Evolutionary conservation across 2,329 filamentous ascomycete species (phyloP), one percentile per base, ranked within the genome.

Genomic region (Stagonosporopsis cucurbitacearum): DNA sequence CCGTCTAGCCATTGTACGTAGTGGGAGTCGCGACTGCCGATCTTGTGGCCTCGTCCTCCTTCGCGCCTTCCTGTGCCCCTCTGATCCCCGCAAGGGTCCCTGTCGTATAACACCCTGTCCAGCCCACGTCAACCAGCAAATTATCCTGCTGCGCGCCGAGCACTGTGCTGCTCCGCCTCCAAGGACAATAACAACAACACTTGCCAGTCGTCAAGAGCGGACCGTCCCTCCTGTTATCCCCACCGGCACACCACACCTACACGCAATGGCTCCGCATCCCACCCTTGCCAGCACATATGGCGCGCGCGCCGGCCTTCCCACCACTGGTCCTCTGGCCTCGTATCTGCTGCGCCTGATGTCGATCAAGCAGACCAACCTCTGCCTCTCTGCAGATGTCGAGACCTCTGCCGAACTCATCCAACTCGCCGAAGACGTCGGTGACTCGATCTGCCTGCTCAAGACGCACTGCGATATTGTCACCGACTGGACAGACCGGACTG

Each of bases 401-500:
- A 85, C 79, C 43, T 83, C 84, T 11, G 78, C 80, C 47, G 78
- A 83, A 62, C 78, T 87, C 17, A 70, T 87, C 17, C 76, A 78
- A 39, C 74, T 87, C 9, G 84, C 84, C 26, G 80, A 84, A 59
- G 80, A 85, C 32, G 78, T 86, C 15, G 85, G 85, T 56, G 84
- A 86, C 62, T 80, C 82, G 58, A 86, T 87, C 54, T 85, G 83
- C 61, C 72, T 87, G 25, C 76, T 87, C 51, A 85, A 86, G 71
- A 83, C 86, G 4, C 84, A 86, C 66, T 84, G 83, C 51, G 85
- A 87, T 71, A 85, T 85, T 48, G 82, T 87, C 63, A 79, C 81
- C 59, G 85, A 87, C 71, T 87, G 84, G 79, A 80, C 79, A 13
- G 80, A 83, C 56, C 78, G 82, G 54, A 86, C 84, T 1, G 81